Evolutionary conservation across 2,329 filamentous ascomycete species (phyloP), one percentile per base, ranked within the genome.

Genomic region (Pseudogymnoascus sp.): DNA sequence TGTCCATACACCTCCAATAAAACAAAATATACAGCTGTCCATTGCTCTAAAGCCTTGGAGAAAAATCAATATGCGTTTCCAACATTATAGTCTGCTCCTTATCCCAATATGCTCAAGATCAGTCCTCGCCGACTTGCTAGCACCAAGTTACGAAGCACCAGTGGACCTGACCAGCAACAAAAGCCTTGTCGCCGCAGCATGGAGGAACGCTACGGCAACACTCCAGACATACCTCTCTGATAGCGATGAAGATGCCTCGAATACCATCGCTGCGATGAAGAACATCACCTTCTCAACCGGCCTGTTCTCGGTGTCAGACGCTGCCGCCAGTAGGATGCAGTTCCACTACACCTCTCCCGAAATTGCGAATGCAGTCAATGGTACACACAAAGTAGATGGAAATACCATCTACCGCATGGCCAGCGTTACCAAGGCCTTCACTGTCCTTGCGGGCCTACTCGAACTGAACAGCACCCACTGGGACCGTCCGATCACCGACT

Each of bases 331-430:
- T 5, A 61, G 62, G 5, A 62, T 75, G 16, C 74, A 75, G 63
- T 73, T 73, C 64, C 71, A 76, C 61, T 66, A 75, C 61, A 72
- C 71, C 1, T 68, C 70, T 0, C 67, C 71, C 6, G 70, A 74
- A 50, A 66, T 74, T n/a, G 66, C 63, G 2, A 69, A 70, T 35
- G 65, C 67, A 2, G 63, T 67, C 0, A 60, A 66, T 1, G 75
- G 75, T 6, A 71, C 71, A 1, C 69, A 70, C 4, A 71, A 70
- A 22, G 71, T 77, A 3, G 72, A 77, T 62, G 73, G 69, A n/a
- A 67, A 78, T 61, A 74, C 72, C 37, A 75, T 79, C 16, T 78
- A 77, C 64, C 73, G 74, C 12, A 66, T 78, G 14, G 77, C 75
- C 1, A 78, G 74, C 63, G 66, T 74, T 35, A 71, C 71, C 9